Evolutionary conservation across 495 filamentous ascomycete genomes (phyloP).

Genomic region (Cercophora newfieldiana): DNA sequence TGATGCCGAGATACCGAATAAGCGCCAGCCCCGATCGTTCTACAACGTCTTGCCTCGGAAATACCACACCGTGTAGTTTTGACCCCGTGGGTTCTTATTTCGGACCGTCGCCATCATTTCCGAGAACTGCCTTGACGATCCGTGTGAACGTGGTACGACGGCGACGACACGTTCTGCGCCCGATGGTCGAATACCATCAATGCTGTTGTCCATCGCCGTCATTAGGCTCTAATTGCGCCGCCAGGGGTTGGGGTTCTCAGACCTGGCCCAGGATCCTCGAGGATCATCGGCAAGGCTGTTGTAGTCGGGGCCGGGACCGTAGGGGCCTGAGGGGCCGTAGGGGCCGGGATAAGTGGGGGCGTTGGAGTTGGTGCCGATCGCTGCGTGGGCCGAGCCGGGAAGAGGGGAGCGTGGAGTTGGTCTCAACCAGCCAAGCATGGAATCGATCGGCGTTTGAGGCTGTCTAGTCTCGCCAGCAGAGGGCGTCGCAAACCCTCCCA

Average conservation of each 20-base stretch:
- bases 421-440: background rate
- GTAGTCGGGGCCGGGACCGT: background rate
- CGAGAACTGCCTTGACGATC: background rate
- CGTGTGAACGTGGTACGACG: background rate
- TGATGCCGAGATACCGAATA: background rate
- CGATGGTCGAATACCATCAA: background rate
- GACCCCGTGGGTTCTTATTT: background rate
- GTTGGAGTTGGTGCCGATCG: background rate
- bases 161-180: background rate
- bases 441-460: constrained; percentile 1
- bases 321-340: background rate
- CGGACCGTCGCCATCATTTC: background rate
- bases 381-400: background rate
- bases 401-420: background rate
- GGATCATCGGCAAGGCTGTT: background rate
- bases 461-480: background rate
- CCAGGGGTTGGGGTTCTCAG: background rate
- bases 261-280: background rate
- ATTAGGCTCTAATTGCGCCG: background rate
- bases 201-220: background rate
- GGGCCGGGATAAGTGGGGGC: background rate
- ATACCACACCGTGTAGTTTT: background rate
- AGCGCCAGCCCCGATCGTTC: background rate
- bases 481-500: background rate
- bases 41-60: background rate